phyloP scores from a whole-genome alignment of 371 early-diverging fungal genomes.

The Mortierella sp. region DNA sequence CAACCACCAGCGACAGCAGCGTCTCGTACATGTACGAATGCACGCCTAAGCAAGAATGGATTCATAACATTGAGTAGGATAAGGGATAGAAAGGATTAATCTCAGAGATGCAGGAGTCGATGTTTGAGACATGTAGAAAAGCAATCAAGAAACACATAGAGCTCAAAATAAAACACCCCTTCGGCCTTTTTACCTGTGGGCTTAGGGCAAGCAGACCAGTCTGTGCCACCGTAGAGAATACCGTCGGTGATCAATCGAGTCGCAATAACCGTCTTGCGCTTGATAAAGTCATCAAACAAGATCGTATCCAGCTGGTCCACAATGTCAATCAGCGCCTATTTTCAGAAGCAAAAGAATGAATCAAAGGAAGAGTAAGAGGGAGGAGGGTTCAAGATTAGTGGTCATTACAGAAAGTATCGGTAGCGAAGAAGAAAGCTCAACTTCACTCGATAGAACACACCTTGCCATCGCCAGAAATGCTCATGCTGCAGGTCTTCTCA shows the following conservation, averaged over 20 bases:
- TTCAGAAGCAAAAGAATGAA: neutral
- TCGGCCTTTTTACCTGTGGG: conserved; percentile 70
- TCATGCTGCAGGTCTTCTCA: conserved; percentile 74
- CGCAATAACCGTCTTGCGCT: conserved; percentile 77
- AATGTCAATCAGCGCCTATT: conserved; percentile 70
- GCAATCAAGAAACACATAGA: neutral
- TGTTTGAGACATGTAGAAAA: neutral
- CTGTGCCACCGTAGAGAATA: conserved; percentile 86
- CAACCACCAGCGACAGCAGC: conserved; percentile 87
- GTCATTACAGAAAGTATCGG: neutral
- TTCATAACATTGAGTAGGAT: neutral
- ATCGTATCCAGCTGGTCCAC: conserved; percentile 81
- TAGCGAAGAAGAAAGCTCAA: neutral
- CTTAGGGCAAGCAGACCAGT: conserved; percentile 83
- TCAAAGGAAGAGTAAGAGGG: neutral
- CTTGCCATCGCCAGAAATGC: conserved; percentile 75
- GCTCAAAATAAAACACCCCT: neutral
- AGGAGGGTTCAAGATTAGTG: too few relatives aligned
- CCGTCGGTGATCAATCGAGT: conserved; percentile 81
- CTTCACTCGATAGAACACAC: too few relatives aligned
- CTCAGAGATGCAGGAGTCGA: neutral
- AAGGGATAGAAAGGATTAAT: conserved; percentile 6
- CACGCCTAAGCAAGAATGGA: conserved; percentile 74
- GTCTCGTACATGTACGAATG: conserved; percentile 92
- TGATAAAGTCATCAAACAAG: conserved; percentile 87